Conservation (phyloP, 495 filamentous ascomycete genomes). For the Articulospora tetracladia region DNA sequence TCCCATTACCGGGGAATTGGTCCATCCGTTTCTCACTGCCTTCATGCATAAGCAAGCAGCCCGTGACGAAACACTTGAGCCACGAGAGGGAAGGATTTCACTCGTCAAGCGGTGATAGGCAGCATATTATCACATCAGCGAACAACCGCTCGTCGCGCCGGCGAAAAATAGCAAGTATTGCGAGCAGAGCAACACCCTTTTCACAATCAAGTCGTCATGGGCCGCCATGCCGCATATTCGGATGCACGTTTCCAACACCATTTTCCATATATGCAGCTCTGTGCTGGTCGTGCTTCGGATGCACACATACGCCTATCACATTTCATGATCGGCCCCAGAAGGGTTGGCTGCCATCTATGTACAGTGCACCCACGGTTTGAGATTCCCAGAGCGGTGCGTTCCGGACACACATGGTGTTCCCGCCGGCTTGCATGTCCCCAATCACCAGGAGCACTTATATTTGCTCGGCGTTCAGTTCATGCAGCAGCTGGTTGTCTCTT, state of each 20-base stretch:
- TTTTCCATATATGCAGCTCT: constrained; percentile 6
- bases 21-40: not conserved
- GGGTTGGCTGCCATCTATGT: not conserved
- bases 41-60: not conserved
- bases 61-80: not conserved
- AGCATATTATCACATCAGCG: too few species aligned
- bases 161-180: not conserved
- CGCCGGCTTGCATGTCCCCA: not conserved
- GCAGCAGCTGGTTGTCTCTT: not conserved
- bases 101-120: too few species aligned
- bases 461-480: not conserved
- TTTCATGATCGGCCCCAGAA: not conserved
- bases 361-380: not conserved
- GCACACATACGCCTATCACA: not conserved
- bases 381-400: not conserved
- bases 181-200: not conserved
- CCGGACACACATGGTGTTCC: not conserved
- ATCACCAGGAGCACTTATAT: not conserved
- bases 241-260: not conserved
- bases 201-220: too few species aligned
- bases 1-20: not conserved
- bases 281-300: constrained; percentile 5
- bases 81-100: too few species aligned
- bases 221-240: not conserved
- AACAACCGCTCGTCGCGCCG: not conserved